Evolutionary conservation across 2,329 filamentous ascomycete species (phyloP), one percentile per base, ranked within the genome.

Genomic region (Trichophyton equinum): DNA sequence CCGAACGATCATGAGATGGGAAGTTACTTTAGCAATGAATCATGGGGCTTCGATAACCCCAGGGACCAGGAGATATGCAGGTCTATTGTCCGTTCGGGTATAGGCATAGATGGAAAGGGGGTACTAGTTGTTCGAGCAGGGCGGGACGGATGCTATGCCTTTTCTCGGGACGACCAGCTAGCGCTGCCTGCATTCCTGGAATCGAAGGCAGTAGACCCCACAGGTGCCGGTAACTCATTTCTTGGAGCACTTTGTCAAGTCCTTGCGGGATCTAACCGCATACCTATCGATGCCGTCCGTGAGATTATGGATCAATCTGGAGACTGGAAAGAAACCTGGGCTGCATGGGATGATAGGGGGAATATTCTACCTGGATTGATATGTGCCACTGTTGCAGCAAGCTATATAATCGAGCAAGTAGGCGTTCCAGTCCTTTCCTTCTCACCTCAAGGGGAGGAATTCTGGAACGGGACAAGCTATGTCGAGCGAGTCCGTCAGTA

Each of bases 391-490:
- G 81, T 97, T 4, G 87, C 90, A 1, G 92, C 94, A 6, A 91
- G 91, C 68, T 94, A 96, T 73, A 89, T 89, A 15, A 95, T 99
- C 68, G 91, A 99, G 74, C 94, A 99, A 73, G 85, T 95, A 59
- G 92, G 94, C 0, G 83, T 95, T 72, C 92, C 92, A 18, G 64
- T 62, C 20, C 67, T 75, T 22, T 69, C 70, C 57, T 64, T 61
- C 47, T 60, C 68, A 62, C 66, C 64, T 4, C 65, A 70, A 60
- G 73, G 70, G 44, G 67, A 68, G 58, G 74, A 77, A 63, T 65
- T 69, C 64, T 78, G 76, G 76, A 78, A 78, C 67, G 73, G 70
- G 65, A 69, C 69, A 72, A 70, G 70, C 70, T 76, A 76, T 68
- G 71, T 69, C 68, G 73, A 75, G 72, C 72, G 74, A 62, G 69